A percentile compares a stretch with the other conserved stretches of the same genome.
Conservation (phyloP, 345 rosid genomes). For the Anacardium occidentale region DNA sequence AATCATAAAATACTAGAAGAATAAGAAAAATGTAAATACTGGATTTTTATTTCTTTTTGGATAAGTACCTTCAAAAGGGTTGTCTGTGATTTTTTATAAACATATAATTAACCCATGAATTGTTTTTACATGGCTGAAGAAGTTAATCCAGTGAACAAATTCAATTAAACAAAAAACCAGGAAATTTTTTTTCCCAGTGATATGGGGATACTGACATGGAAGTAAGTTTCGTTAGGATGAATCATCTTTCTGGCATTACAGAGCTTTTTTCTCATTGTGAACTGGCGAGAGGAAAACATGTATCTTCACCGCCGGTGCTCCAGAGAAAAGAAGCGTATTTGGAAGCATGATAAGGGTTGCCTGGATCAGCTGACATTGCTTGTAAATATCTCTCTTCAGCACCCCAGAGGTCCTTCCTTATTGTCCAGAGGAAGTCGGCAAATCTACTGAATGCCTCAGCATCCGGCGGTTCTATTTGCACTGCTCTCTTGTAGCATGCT, state of each 20-base stretch:
- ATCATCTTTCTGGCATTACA: neutral
- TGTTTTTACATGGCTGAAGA: neutral
- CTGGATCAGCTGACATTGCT: constrained; percentile 56
- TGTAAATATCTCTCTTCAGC: constrained; percentile 74
- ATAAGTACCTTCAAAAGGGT: neutral
- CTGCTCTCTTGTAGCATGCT: constrained; percentile 63
- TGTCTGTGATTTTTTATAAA: neutral
- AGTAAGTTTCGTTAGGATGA: neutral
- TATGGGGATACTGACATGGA: no score
- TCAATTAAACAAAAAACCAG: neutral
- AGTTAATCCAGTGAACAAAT: neutral
- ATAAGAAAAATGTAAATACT: no score
- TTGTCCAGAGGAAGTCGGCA: constrained; percentile 71
- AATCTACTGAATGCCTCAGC: constrained; percentile 58
- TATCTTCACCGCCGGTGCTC: constrained; percentile 69
- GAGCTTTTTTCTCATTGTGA: neutral
- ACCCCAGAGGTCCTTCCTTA: constrained; percentile 58
- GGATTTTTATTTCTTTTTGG: neutral
- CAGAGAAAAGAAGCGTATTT: constrained; percentile 75
- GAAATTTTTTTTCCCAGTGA: neutral
- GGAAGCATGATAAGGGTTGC: constrained; percentile 47
- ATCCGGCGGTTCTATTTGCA: constrained; percentile 49
- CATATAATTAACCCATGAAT: neutral
- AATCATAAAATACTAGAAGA: neutral
- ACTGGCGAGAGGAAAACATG: constrained; percentile 54